Conservation (phyloP, 2,329 filamentous ascomycete species). For the Akanthomyces dipterigenus region DNA sequence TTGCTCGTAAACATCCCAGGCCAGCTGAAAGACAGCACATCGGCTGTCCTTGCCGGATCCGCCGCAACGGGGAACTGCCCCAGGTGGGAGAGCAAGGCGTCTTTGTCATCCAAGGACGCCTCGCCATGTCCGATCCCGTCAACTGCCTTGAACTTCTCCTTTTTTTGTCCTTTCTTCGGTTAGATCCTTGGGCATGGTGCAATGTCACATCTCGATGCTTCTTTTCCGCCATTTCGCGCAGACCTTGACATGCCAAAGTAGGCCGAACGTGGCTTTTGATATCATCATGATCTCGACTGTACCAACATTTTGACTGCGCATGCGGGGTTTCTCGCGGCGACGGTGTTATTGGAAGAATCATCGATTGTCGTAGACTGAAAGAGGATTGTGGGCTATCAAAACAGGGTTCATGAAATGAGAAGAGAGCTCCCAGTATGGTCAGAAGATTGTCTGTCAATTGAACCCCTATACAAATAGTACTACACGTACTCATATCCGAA, state of each 20-base stretch:
- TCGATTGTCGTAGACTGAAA: no score
- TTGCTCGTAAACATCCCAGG: background rate
- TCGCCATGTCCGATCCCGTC: background rate
- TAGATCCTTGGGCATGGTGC: no score
- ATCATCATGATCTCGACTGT: no score
- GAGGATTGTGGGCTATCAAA: no score
- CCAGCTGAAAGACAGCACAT: background rate
- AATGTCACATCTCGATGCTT: background rate
- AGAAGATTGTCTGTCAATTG: no score
- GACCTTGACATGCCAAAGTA: no score
- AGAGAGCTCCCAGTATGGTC: background rate
- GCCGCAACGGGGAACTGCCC: background rate
- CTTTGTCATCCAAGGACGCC: background rate
- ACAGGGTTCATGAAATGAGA: background rate
- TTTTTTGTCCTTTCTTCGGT: background rate
- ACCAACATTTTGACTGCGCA: no score
- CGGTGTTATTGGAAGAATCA: no score
- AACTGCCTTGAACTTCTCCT: no score
- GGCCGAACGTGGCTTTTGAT: no score
- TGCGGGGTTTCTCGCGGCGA: no score
- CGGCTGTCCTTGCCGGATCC: background rate
- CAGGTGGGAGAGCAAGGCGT: background rate
- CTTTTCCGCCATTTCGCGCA: background rate
- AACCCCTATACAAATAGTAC: background rate
- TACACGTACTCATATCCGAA: background rate